Base-by-base conservation (phyloP, 2,329 filamentous ascomycete genomes). In the Emericellopsis atlantica region DNA sequence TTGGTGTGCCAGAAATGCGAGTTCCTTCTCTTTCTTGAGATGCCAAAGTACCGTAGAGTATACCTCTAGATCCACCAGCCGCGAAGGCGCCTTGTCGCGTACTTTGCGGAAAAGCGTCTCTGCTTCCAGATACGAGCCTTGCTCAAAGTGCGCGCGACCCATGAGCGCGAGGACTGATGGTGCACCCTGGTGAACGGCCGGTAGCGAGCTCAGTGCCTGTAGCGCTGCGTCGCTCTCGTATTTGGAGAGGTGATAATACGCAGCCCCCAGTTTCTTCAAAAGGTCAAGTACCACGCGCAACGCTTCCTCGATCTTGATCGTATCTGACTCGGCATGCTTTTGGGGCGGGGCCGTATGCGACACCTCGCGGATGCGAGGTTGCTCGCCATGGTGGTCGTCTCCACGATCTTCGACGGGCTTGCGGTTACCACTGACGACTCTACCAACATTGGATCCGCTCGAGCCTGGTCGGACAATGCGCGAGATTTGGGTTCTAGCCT, bases 1-100 rank as follows among this genome's bases (percentile, higher is more conserved):
- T 52, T 93, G 86, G 54, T 96, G 90, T 0, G 90, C 87, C 23
- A 98, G 70, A 60, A 92, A 94, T 1, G 90, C 89, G 18, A 98
- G 70, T 45, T 95, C 86, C 0, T 88, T 84, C 54, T 95, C 90
- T 47, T 84, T 81, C 60, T 94, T 95, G 46, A 95, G 66, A 59
- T 95, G 89, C 92, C 93, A 98, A n/a, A 98, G 72, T n/a, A 94
- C 82, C 1, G 92, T 98, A 12, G 90, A 96, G 62, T 95, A 98
- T 31, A 96, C 81, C 56, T 98, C 92, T 89, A 96, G 95, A 54
- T 95, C 89, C 55, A 94, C 84, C 36, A 93, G 70, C 4, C 86
- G 79, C 1, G 85, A 84, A 1, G 90, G 90, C 11, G 85, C 81
- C 49, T 92, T 70, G 26, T 81, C 75, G 39, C 87, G 80, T 48